A percentile compares a stretch with the other conserved stretches of the same genome.
These are phyloP conservation scores for Rhizopus arrhizus DNA, from an alignment of 371 early-diverging fungal genomes.

Conservation along the genomic window DNA sequence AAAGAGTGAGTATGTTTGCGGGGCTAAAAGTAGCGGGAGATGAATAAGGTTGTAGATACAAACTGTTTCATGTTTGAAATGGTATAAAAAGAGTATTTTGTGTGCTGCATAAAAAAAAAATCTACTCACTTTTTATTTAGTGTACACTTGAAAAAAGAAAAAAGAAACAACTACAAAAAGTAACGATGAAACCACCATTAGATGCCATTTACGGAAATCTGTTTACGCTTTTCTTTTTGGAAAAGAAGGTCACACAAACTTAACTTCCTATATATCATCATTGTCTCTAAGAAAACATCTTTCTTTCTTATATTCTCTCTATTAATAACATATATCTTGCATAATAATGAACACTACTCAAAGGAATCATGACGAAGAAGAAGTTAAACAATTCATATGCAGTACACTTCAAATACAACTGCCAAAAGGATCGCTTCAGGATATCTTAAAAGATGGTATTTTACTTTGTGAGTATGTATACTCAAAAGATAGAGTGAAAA, in stretches of 20 bases:
- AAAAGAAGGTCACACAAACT: conserved; percentile 5
- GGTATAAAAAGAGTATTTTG: no score
- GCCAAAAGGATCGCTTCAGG: conserved; percentile 35
- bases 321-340: conserved; percentile 2
- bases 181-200: background rate
- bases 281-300: background rate
- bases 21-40: no score
- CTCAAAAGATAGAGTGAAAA: background rate
- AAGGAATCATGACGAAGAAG: conserved; percentile 15
- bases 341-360: background rate
- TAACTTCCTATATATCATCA: conserved; percentile 3
- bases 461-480: conserved; percentile 48
- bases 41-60: no score
- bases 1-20: no score
- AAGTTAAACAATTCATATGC: conserved; percentile 37
- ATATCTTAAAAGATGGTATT: conserved; percentile 48
- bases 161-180: no score
- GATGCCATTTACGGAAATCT: conserved; percentile 23
- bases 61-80: no score
- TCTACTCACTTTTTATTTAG: no score
- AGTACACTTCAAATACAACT: conserved; percentile 28
- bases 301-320: conserved; percentile 3
- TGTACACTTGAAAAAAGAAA: no score
- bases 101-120: no score
- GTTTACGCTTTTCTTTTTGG: conserved; percentile 28